Evolutionary conservation across 2,329 filamentous ascomycete genomes (phyloP), one percentile per base, ranked within the genome.

Genomic region (Colletotrichum incanum): DNA sequence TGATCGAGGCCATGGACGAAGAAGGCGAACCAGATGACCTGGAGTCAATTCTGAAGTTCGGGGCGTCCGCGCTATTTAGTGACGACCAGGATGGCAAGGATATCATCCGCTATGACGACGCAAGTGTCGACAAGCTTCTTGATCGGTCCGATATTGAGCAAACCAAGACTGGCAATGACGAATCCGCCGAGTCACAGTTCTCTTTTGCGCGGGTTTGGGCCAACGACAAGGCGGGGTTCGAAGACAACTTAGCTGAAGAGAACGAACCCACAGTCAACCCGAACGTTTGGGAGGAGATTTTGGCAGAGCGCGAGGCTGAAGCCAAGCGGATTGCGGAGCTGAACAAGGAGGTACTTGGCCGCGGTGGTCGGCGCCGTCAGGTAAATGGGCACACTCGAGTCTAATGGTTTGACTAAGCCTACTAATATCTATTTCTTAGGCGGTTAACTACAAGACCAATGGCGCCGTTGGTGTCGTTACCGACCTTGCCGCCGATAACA

Each of bases 1-100:
- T 99, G 26, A 98, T 99, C 72, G 95, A 98, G 79, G 92, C 91
- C 65, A 94, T 99, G 90, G 94, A 95, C 69, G 92, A 95, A n/a
- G 93, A 96, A 56, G 90, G 96, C 47, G 91, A 90, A 11, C 91
- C 91, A 9, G 88, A 93, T 72, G 95, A 98, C 78, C 84, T 98
- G 5, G 95, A 97, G 76, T 94, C 93, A 0, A 95, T 98, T 72
- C 87, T 99, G 49, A 93, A 92, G 75, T 93, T 97, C 78, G 96
- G 96, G 65, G 95, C 96, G 0, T 91, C 93, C 71, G 93, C 95
- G 14, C 84, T 99, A 4, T 98, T 99, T 79, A 89, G 92, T 60
- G 93, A 96, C 34, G 89, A 92, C 65, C 68, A 74, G 54, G 87
- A 92, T 70, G 85, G 89, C 54, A 90, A 91, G 52, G 87, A 90